Base-by-base conservation (phyloP, 2,329 filamentous ascomycete genomes). In the Zymoseptoria tritici region DNA sequence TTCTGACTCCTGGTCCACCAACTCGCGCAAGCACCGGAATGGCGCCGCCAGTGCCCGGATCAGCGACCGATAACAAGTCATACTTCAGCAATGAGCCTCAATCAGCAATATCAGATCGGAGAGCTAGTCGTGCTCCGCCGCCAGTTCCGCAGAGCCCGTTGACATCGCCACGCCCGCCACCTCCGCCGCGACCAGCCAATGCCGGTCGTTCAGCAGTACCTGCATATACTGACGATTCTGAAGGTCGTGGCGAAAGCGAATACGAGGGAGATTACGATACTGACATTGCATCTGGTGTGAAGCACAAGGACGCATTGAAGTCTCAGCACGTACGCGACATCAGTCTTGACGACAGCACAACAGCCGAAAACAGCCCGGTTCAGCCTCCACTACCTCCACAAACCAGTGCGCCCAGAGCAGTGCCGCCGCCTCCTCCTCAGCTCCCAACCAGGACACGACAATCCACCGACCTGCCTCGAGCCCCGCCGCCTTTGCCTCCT, bases 201-300 rank as follows among this genome's bases (percentile, higher is more conserved):
- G 71, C 71, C 52, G 72, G 72, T n/a, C 73, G 69, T 57, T 71
- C 75, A n/a, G 72, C 73, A 31, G 59, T 58, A 2, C 73, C 72
- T 29, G 67, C 63, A 21, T 62, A 65, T 20, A 52, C 62, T 5
- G 52, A 62, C 6, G 76, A 82, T 49, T 86, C 87, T 13, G 86
- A 85, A 24, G 87, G 88, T 60, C 90, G 89, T 60, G 91, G 95
- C 69, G 83, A 91, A 36, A 95, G 91, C 0, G 93, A 97, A 71
- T 97, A 97, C 70, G 94, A 99, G 72, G 94, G 93, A 6, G 94
- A 97, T 71, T 97, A 97, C 72, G 94, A 97, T 68, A 97, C 94
- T 6, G 94, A 97, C 72, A 97, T 97, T 71, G 92, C 89, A 1
- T 90, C 92, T n/a, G 88, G 90, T 9, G 91, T 85, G n/a, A 90